Conservation (phyloP, 1,284 basidiomycete species). For the Sphagnurus paluster region DNA sequence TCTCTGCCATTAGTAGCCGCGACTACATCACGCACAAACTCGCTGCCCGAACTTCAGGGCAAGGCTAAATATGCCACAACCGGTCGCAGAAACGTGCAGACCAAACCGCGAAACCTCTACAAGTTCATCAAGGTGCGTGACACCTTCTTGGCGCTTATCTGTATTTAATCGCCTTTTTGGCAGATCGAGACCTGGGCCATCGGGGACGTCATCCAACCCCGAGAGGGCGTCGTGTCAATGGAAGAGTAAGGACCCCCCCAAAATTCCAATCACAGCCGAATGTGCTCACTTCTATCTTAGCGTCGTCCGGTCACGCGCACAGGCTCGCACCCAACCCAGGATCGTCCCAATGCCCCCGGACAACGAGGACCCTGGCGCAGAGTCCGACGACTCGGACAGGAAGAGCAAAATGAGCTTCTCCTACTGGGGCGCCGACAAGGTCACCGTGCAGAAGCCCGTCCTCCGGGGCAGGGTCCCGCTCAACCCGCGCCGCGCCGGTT, state of each 20-base stretch:
- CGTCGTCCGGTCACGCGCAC: constrained; percentile 66
- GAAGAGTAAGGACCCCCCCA: constrained; percentile 81
- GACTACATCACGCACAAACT: constrained; percentile 67
- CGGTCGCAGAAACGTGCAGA: constrained; percentile 68
- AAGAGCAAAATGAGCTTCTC: constrained; percentile 92
- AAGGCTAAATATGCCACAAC: constrained; percentile 81
- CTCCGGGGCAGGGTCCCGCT: constrained; percentile 50
- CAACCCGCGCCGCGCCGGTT: constrained; percentile 47
- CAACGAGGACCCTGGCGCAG: constrained; percentile 55
- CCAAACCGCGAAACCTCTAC: constrained; percentile 88
- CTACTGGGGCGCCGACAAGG: constrained; percentile 86
- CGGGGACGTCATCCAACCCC: constrained; percentile 67
- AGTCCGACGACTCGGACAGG: constrained; percentile 81
- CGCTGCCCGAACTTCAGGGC: constrained; percentile 76
- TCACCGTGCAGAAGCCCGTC: constrained; percentile 78
- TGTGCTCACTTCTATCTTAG: constrained; percentile 34
- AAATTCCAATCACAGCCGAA: background rate
- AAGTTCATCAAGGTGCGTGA: constrained; percentile 74
- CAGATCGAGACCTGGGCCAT: constrained; percentile 91
- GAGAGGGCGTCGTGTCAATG: constrained; percentile 78
- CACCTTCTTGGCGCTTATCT: background rate
- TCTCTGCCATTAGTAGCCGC: constrained; percentile 79
- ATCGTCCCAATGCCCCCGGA: constrained; percentile 73
- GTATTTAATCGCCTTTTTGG: constrained; percentile 10
- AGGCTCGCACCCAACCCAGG: constrained; percentile 63